These are phyloP conservation scores for Candida krabiensis DNA, from an alignment of 805 yeast species.

Conservation along the genomic window DNA sequence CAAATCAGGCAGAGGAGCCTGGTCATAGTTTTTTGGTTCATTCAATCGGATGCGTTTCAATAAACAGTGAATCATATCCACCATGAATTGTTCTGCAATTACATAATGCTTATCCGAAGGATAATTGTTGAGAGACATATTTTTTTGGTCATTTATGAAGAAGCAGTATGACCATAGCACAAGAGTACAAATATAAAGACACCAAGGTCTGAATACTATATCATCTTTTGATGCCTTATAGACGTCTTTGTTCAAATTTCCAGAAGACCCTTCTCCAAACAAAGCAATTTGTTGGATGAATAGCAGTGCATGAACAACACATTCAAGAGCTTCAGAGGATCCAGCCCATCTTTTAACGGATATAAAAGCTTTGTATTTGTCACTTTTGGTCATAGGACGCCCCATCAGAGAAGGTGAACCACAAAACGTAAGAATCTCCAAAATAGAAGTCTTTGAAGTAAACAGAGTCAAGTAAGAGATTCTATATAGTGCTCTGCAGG, in stretches of 20 bases:
- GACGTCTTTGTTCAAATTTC: slow-evolving; percentile 1
- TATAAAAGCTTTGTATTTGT: slow-evolving; percentile 18
- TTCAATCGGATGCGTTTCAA: slow-evolving; percentile 8
- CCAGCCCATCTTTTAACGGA: slow-evolving; percentile 24
- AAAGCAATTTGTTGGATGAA: slow-evolving; percentile 25
- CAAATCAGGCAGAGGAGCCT: slow-evolving; percentile 6
- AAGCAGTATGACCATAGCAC: slow-evolving; percentile 23
- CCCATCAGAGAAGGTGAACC: slow-evolving; percentile 24
- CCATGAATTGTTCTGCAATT: slow-evolving; percentile 14
- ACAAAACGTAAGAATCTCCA: slow-evolving; percentile 24
- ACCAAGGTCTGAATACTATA: slow-evolving; percentile 29
- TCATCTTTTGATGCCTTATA: slow-evolving; percentile 20
- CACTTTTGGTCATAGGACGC: slow-evolving; percentile 14
- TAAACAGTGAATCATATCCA: slow-evolving; percentile 13
- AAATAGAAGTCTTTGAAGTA: slow-evolving; percentile 19
- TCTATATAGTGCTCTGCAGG: slow-evolving; percentile 22
- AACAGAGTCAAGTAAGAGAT: slow-evolving; percentile 23
- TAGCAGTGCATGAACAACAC: slow-evolving; percentile 22
- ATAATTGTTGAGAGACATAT: too few species aligned
- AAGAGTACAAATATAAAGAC: slow-evolving; percentile 25
- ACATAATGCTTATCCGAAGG: too few species aligned
- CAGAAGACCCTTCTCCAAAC: slow-evolving; percentile 9
- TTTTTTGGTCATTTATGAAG: slow-evolving; percentile 6
- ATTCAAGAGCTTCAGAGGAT: slow-evolving; percentile 16
- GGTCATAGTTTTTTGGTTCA: too few species aligned